These are phyloP conservation scores for Aspergillus nomiae DNA, from an alignment of 2,329 filamentous ascomycete genomes.

Conservation along the genomic window DNA sequence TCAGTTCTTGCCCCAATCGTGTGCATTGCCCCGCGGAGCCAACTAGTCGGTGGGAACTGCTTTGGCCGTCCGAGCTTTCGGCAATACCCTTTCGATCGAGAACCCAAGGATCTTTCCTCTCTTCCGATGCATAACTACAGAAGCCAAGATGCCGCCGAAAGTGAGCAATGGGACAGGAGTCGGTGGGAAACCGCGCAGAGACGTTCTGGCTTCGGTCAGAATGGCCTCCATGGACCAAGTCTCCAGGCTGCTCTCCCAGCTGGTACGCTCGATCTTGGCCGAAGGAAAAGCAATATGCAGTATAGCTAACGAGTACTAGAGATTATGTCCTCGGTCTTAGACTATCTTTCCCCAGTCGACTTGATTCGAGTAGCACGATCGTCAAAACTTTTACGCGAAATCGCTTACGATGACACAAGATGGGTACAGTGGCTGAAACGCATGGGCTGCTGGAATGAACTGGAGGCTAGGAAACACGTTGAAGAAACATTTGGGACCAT, in stretches of 20 bases:
- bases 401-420: conserved; percentile 97
- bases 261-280: conserved; percentile 54
- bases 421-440: conserved; percentile 85
- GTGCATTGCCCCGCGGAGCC: conserved; percentile 13
- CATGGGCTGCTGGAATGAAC: conserved; percentile 92
- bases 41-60: conserved; percentile 12
- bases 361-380: conserved; percentile 82
- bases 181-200: conserved; percentile 41
- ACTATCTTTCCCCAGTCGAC: conserved; percentile 83
- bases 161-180: conserved; percentile 47
- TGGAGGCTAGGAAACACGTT: conserved; percentile 76
- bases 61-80: conserved; percentile 14
- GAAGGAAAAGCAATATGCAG: not conserved
- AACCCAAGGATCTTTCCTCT: conserved; percentile 7
- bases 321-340: conserved; percentile 83
- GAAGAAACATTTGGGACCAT: conserved; percentile 63
- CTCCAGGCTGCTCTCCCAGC: conserved; percentile 78
- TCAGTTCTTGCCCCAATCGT: not conserved
- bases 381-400: conserved; percentile 86
- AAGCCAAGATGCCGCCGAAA: conserved; percentile 48
- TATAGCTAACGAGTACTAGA: conserved; percentile 56
- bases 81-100: conserved; percentile 1
- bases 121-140: conserved; percentile 30
- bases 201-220: conserved; percentile 74
- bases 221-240: conserved; percentile 75